Base-by-base conservation (phyloP, 75 land plant species). In the Sequoia sempervirens region DNA sequence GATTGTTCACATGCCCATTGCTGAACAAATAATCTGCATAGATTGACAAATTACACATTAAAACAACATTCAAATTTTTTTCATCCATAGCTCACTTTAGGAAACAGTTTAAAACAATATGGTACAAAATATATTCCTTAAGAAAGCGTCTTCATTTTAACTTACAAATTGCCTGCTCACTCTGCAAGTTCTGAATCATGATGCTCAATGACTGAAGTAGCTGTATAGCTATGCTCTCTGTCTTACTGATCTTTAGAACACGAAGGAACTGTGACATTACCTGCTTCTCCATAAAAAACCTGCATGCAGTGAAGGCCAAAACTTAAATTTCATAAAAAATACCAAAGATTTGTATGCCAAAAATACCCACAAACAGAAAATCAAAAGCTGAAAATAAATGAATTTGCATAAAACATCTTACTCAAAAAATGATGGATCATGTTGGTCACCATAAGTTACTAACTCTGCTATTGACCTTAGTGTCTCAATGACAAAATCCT, bases 281-380 rank as follows among this genome's bases (percentile, higher is more conserved):
- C 87, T 97, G 96, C 87, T 94, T 97, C 90, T 97, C 99, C 99
- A 97, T 97, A 82, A 97, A 97, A 86, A 90, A 94, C 84, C 96
- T 97, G 86, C 61, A 88, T 9, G 26, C 11, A 32, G 15, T 47
- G 38, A 52, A 28, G 11, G 30, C 53, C 69, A n/a, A 86, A 30
- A 58, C 32, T 61, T 68, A 6, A 38, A 66, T 69, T n/a, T 26
- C 56, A 43, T 18, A 37, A 54, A 53, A 4, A 14, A 69, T 81
- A 20, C 20, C 30, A 64, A 56, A 18, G 14, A 12, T 46, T 9
- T 73, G 26, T 41, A 0, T 47, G 5, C 3, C 81, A 78, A n/a
- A 37, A 61, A 85, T 70, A 69, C 68, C 46, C 20, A 76, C 52
- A 82, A 28, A 11, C 41, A 73, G 37, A 75, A 23, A 83, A 45